Base-by-base conservation (phyloP, 139 green algal species). In the Chlamydomonas asymmetrica region DNA sequence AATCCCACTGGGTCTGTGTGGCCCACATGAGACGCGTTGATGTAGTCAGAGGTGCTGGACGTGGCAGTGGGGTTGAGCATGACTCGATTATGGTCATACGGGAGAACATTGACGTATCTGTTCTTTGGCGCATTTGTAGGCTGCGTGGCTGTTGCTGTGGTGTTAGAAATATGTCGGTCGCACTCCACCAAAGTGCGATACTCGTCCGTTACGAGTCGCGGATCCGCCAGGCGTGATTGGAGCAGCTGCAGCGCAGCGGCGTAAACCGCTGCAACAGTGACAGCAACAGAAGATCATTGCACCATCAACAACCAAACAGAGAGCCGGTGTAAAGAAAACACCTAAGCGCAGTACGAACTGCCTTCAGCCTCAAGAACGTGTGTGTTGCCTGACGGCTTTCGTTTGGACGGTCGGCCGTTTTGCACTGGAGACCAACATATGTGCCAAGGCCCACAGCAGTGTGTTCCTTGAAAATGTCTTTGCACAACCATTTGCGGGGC, bases 81-180 rank as follows among this genome's bases (percentile, higher is more conserved):
- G 41, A 92, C 87, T 0, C 85, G 69, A 68, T 90, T 92, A 76
- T 82, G 80, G 70, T 92, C 88, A 67, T 87, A 92, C 9, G 88
- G 85, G 37, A 92, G 61, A 0, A 92, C 85, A 61, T 92, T 89
- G 31, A 66, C 34, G 67, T 92, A 92, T 4, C 88, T 78, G 66
- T 86, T 86, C 27, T 57, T 60, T 10, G 66, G 10, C 16, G n/a
- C 27, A 29, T 82, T 81, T 1, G 48, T 70, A 0, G 74, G 67
- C 9, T 62, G n/a, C 52, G 80, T 71, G 0, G 74, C 68, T 10
- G 29, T 25, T 4, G 60, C 29, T 2, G 50, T 64, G 3, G 66
- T 60, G 66, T 78, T 66, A 0, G 35, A 60, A 34, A 86, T 82
- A 4, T 25, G 29, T 20, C 27, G 18, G 52, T 86, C 81, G 18